Percentiles rank a stretch among this genome's conserved stretches.
These are phyloP conservation scores for Immersiporthe knoxdaviesiana DNA, from an alignment of 2,329 filamentous ascomycete genomes.

Conservation along the genomic window DNA sequence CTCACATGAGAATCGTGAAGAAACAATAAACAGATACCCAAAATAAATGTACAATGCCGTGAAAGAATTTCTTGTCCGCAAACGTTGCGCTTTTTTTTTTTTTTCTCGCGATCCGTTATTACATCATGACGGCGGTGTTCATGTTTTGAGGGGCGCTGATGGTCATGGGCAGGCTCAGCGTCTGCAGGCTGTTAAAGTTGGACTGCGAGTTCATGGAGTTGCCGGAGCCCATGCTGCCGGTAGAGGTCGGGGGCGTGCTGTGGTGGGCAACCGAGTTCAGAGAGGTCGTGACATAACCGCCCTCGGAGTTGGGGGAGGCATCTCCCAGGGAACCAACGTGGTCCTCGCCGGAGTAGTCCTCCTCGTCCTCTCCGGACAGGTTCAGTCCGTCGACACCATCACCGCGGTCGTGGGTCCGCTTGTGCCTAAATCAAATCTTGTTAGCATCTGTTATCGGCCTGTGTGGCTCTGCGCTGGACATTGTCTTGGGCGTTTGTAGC, in stretches of 20 bases:
- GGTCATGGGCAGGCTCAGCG: conserved; percentile 67
- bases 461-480: conserved; percentile 20
- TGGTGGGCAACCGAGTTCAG: conserved; percentile 50
- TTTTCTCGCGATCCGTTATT: conserved; percentile 18
- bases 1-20: conserved; percentile 26
- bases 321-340: conserved; percentile 81
- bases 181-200: conserved; percentile 61
- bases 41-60: conserved; percentile 26
- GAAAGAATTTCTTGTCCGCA: not conserved
- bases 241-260: conserved; percentile 34
- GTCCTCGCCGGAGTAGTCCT: conserved; percentile 81
- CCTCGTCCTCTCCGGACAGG: conserved; percentile 81
- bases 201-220: conserved; percentile 39
- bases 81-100: not conserved
- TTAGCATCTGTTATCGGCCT: conserved; percentile 40
- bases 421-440: conserved; percentile 69
- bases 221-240: conserved; percentile 36
- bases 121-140: conserved; percentile 42
- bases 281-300: conserved; percentile 61
- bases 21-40: conserved; percentile 27
- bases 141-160: conserved; percentile 58
- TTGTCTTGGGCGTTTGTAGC: conserved; percentile 39
- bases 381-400: conserved; percentile 63
- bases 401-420: conserved; percentile 70
- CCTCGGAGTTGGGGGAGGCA: conserved; percentile 72